phyloP scores from a whole-genome alignment of 805 yeast genomes.

The Yarrowia hollandica region DNA sequence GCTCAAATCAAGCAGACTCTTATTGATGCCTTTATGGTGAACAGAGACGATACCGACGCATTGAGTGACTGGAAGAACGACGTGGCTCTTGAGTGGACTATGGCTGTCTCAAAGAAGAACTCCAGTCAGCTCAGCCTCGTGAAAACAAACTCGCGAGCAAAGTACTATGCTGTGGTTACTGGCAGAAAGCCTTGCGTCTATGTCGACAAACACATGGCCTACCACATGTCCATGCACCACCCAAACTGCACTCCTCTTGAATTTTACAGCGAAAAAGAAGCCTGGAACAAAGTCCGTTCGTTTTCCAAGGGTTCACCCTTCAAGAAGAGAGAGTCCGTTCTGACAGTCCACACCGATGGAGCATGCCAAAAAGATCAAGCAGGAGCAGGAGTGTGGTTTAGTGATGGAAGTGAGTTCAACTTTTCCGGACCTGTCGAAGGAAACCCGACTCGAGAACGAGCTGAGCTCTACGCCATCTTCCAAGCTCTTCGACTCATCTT shows the following conservation, averaged over 20 bases:
- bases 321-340: neutral
- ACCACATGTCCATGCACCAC: constrained; percentile 16
- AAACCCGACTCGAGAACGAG: neutral
- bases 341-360: constrained; percentile 10
- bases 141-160: neutral
- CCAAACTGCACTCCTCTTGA: neutral
- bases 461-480: neutral
- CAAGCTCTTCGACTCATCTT: constrained; percentile 7
- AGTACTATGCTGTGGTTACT: constrained; percentile 7
- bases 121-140: neutral
- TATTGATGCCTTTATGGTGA: neutral
- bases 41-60: constrained; percentile 7
- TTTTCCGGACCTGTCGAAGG: constrained; percentile 11
- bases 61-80: constrained; percentile 5
- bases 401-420: constrained; percentile 9
- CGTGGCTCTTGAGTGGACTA: neutral
- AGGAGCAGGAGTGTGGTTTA: constrained; percentile 9
- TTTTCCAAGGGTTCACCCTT: constrained; percentile 4
- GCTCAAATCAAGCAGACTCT: constrained; percentile 1
- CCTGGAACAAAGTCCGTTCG: constrained; percentile 15
- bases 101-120: constrained; percentile 14
- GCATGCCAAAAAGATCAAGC: neutral
- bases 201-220: constrained; percentile 9
- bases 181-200: constrained; percentile 10
- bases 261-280: neutral